phyloP scores from a whole-genome alignment of 192 early-diverging fungal genomes.

The Gonapodya prolifera region DNA sequence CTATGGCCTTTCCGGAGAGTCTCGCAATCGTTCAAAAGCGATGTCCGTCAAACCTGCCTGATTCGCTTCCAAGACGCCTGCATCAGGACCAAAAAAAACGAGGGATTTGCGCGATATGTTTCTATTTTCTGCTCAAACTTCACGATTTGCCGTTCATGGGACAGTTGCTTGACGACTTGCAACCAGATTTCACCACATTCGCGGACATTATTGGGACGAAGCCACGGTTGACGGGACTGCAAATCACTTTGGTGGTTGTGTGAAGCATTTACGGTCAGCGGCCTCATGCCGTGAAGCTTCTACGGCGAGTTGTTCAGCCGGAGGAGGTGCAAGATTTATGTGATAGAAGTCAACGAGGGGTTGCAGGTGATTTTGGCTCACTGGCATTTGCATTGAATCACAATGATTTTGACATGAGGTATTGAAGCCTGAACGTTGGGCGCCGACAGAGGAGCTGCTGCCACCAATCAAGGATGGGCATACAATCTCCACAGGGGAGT shows the following conservation, averaged over 20 bases:
- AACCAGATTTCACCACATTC: neutral
- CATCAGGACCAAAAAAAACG: neutral
- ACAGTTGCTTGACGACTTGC: neutral
- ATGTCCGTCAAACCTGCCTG: neutral
- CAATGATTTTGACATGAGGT: too few relatives aligned
- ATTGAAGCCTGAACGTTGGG: too few relatives aligned
- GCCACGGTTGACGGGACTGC: neutral
- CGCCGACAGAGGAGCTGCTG: too few relatives aligned
- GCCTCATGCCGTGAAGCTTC: neutral
- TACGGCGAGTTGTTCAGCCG: too few relatives aligned
- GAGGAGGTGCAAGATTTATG: too few relatives aligned
- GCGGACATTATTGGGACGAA: neutral
- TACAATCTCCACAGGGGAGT: too few relatives aligned
- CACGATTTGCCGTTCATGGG: neutral
- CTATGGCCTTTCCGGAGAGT: neutral
- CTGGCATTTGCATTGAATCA: too few relatives aligned
- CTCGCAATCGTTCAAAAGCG: neutral
- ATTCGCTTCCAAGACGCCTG: neutral
- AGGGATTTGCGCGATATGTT: neutral
- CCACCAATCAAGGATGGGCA: too few relatives aligned
- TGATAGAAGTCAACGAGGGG: too few relatives aligned
- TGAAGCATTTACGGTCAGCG: neutral
- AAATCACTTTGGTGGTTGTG: neutral
- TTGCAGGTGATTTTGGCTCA: too few relatives aligned
- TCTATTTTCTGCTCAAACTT: neutral